These are phyloP conservation scores for Saccharomyces hybrid DNA, from an alignment of 1,139 yeast genomes.

Conservation along the genomic window DNA sequence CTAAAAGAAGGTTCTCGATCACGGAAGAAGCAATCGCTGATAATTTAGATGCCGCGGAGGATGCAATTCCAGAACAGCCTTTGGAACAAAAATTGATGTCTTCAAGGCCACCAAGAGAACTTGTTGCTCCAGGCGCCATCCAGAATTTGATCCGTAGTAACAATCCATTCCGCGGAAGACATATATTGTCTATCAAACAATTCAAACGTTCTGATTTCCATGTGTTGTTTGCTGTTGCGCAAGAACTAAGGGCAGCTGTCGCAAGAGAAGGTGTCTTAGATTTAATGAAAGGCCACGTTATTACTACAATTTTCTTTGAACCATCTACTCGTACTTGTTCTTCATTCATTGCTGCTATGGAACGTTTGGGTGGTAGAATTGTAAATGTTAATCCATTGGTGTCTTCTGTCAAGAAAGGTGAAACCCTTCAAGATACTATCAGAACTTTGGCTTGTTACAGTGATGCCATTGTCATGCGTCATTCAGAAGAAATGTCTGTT, in stretches of 20 bases:
- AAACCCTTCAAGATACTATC: constrained; percentile 92
- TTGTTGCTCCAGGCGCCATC: constrained; percentile 73
- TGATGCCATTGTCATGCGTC: constrained; percentile 95
- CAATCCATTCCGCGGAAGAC: constrained; percentile 84
- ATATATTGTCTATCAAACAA: constrained; percentile 81
- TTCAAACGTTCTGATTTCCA: constrained; percentile 84
- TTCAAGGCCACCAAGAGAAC: constrained; percentile 58
- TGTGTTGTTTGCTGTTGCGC: constrained; percentile 89
- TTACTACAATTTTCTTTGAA: constrained; percentile 95
- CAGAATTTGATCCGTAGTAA: constrained; percentile 65
- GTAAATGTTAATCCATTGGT: constrained; percentile 76
- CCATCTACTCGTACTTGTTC: constrained; percentile 96
- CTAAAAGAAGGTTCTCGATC: constrained; percentile 36
- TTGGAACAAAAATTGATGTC: constrained; percentile 48
- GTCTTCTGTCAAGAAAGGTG: constrained; percentile 96
- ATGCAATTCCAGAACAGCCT: constrained; percentile 48
- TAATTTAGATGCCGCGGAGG: constrained; percentile 38
- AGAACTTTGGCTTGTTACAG: constrained; percentile 92
- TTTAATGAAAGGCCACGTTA: constrained; percentile 77
- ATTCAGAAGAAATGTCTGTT: constrained; percentile 87
- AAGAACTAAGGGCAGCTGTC: constrained; percentile 94
- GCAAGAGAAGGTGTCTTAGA: constrained; percentile 95
- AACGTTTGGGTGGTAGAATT: constrained; percentile 97
- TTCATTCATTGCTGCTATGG: constrained; percentile 99
- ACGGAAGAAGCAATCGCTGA: constrained; percentile 39